Evolutionary conservation across 1,284 basidiomycete genomes (phyloP).

Genomic region (Wallemia ichthyophaga): DNA sequence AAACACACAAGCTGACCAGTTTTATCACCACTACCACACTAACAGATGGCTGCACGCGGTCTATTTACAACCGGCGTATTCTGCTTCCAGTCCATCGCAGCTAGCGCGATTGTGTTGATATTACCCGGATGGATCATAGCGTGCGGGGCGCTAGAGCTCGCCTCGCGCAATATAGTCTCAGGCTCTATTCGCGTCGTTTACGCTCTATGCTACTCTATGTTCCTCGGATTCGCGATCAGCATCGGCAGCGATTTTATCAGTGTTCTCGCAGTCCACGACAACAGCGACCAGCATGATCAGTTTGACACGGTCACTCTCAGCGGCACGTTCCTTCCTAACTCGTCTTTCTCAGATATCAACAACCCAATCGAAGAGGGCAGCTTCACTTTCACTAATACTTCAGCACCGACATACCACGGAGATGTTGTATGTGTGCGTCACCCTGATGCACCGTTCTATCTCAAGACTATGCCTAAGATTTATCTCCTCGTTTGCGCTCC

Average conservation of each 20-base stretch:
- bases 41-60: conserved; percentile 25
- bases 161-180: conserved; percentile 6
- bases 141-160: conserved; percentile 7
- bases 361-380: conserved; percentile 1
- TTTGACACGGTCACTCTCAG: conserved; percentile 20
- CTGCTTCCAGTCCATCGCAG: conserved; percentile 55
- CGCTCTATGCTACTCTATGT: conserved; percentile 7
- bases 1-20: no score
- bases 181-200: conserved; percentile 8
- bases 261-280: conserved; percentile 35
- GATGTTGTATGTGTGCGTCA: conserved; percentile 33
- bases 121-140: conserved; percentile 28
- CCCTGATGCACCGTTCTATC: conserved; percentile 34
- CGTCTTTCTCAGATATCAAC: conserved; percentile 5
- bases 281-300: conserved; percentile 18
- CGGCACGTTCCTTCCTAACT: conserved; percentile 26
- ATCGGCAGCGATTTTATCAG: conserved; percentile 63
- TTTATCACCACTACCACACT: no score
- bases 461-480: conserved; percentile 44
- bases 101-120: conserved; percentile 45
- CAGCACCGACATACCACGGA: conserved; percentile 11
- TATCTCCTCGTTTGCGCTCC: conserved; percentile 50
- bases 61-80: conserved; percentile 20
- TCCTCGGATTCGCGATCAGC: conserved; percentile 44
- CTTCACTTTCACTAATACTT: conserved; percentile 9